Conservation (phyloP, 2,329 filamentous ascomycete species). For the Ascochyta viciae-villosae region DNA sequence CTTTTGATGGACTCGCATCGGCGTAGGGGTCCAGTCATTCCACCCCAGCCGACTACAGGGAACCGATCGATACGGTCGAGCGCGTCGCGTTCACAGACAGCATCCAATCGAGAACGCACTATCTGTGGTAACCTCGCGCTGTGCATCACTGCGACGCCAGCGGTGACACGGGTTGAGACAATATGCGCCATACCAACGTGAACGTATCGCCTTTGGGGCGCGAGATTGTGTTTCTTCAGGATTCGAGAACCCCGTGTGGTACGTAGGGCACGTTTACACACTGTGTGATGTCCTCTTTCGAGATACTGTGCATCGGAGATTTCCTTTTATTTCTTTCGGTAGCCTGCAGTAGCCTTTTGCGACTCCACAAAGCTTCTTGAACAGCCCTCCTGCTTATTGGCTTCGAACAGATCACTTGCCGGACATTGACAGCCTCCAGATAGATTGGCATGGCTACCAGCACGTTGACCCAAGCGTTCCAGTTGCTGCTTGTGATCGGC, state of each 20-base stretch:
- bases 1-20: not conserved
- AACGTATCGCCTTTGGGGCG: conserved; percentile 5
- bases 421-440: not conserved
- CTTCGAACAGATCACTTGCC: not conserved
- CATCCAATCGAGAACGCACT: not conserved
- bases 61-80: conserved; percentile 3
- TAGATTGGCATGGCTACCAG: not conserved
- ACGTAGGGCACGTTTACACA: conserved; percentile 11
- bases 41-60: conserved; percentile 7
- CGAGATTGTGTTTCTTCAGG: not conserved
- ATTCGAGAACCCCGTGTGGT: conserved; percentile 7
- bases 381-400: not conserved
- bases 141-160: conserved; percentile 12
- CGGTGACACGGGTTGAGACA: conserved; percentile 14
- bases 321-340: conserved; percentile 1
- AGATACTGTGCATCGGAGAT: conserved; percentile 4
- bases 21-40: conserved; percentile 14
- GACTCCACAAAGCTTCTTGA: conserved; percentile 5
- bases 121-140: conserved; percentile 4
- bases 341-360: conserved; percentile 1
- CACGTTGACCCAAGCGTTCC: not conserved
- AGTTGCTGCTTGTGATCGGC: conserved; percentile 4
- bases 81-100: conserved; percentile 10
- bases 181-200: not conserved
- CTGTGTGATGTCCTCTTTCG: conserved; percentile 13